phyloP scores from a whole-genome alignment of 805 yeast species.

The Alloascoidea africana region DNA sequence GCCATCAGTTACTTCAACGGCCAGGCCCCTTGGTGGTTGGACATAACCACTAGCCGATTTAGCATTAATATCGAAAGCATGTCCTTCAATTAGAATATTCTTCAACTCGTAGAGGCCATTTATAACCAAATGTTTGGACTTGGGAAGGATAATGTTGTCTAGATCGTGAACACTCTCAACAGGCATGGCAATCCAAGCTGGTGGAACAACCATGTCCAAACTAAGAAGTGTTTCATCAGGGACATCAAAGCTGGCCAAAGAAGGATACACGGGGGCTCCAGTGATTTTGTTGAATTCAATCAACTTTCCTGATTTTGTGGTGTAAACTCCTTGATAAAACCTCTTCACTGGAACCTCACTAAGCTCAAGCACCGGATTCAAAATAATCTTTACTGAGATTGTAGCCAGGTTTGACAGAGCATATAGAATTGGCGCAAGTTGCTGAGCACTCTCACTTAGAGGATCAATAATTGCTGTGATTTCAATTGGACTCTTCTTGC shows the following conservation, averaged over 20 bases:
- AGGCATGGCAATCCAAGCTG: constrained; percentile 52
- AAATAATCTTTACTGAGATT: constrained; percentile 34
- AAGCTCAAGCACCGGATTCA: constrained; percentile 36
- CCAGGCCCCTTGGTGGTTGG: constrained; percentile 35
- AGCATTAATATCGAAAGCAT: constrained; percentile 30
- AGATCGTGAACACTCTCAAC: constrained; percentile 39
- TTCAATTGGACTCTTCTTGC: constrained; percentile 27
- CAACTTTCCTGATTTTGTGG: constrained; percentile 14
- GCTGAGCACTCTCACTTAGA: constrained; percentile 51
- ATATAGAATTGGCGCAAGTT: constrained; percentile 28
- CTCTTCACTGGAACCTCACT: constrained; percentile 36
- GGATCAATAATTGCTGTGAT: constrained; percentile 60
- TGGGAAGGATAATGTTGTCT: constrained; percentile 38
- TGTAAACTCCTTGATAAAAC: constrained; percentile 35
- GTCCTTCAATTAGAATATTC: constrained; percentile 55
- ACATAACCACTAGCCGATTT: constrained; percentile 11
- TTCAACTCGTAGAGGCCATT: constrained; percentile 34
- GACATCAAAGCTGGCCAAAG: constrained; percentile 26
- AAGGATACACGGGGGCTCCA: constrained; percentile 14
- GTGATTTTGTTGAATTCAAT: constrained; percentile 13
- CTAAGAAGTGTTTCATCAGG: constrained; percentile 39
- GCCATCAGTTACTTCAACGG: constrained; percentile 24
- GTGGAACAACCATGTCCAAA: constrained; percentile 42
- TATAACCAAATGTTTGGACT: constrained; percentile 15
- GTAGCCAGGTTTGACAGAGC: constrained; percentile 28